Evolutionary conservation across 169 alveolate genomes (phyloP).

Genomic region (Cryptosporidium bovis): DNA sequence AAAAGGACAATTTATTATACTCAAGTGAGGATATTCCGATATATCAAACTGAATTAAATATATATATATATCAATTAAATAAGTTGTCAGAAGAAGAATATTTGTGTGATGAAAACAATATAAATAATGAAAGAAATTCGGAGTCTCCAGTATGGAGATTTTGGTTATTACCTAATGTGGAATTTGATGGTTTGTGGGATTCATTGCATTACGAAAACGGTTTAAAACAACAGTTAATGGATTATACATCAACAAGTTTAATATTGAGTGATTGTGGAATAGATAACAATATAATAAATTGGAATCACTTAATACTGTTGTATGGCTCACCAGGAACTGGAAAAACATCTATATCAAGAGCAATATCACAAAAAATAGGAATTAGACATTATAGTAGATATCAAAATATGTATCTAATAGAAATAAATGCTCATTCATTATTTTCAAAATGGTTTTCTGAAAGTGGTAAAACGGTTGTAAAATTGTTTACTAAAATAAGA

Average conservation of each 20-base stretch:
- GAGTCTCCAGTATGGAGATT: slow-evolving; percentile 77
- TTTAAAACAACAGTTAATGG: slow-evolving; percentile 81
- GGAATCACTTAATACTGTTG: slow-evolving; percentile 82
- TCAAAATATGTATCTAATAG: slow-evolving; percentile 76
- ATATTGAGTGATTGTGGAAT: slow-evolving; percentile 79
- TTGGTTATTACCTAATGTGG: slow-evolving; percentile 81
- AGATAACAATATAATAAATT: slow-evolving; percentile 80
- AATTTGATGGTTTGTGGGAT: slow-evolving; percentile 85
- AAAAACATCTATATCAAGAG: slow-evolving; percentile 73
- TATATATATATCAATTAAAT: slow-evolving; percentile 49
- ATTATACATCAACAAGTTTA: slow-evolving; percentile 81
- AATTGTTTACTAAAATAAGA: slow-evolving; percentile 79
- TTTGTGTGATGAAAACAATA: slow-evolving; percentile 17
- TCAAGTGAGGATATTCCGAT: slow-evolving; percentile 29
- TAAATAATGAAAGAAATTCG: slow-evolving; percentile 6
- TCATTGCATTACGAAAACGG: slow-evolving; percentile 80
- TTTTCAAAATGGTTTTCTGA: slow-evolving; percentile 86
- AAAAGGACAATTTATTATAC: neutral
- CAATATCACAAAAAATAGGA: slow-evolving; percentile 71
- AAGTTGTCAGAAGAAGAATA: slow-evolving; percentile 40
- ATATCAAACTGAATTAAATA: slow-evolving; percentile 38
- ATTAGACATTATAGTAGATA: slow-evolving; percentile 80
- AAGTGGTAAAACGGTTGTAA: slow-evolving; percentile 84
- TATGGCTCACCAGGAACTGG: slow-evolving; percentile 87
- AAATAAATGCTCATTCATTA: slow-evolving; percentile 82